phyloP scores from a whole-genome alignment of 2,329 filamentous ascomycete genomes.

The Trichoderma endophyticum region DNA sequence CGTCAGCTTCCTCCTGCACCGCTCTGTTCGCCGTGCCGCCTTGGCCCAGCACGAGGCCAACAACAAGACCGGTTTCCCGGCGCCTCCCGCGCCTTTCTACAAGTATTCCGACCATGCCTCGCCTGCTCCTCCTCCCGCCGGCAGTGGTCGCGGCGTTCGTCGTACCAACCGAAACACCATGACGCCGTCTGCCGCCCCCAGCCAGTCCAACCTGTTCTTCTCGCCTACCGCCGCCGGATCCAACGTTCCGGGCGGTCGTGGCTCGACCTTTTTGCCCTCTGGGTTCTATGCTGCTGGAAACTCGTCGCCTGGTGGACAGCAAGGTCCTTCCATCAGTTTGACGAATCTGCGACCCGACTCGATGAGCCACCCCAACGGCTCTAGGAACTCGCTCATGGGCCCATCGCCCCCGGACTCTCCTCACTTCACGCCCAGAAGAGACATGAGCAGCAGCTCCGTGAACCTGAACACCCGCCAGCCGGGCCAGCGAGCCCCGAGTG shows the following conservation, averaged over 20 bases:
- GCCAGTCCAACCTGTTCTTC: constrained; percentile 80
- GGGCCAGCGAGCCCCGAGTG: constrained; percentile 75
- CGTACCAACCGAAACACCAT: constrained; percentile 49
- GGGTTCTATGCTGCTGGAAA: constrained; percentile 82
- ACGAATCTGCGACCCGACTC: constrained; percentile 60
- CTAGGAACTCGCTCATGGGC: constrained; percentile 42
- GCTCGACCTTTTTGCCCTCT: constrained; percentile 79
- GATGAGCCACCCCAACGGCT: constrained; percentile 43
- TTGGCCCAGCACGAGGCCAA: constrained; percentile 67
- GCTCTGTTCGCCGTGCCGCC: constrained; percentile 84
- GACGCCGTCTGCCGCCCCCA: constrained; percentile 54
- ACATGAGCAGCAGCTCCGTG: constrained; percentile 63
- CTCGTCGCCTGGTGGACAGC: constrained; percentile 45
- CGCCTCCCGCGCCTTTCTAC: constrained; percentile 59
- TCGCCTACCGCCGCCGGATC: constrained; percentile 79
- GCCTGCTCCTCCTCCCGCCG: constrained; percentile 42
- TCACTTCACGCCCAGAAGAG: constrained; percentile 45
- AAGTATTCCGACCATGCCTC: constrained; percentile 61
- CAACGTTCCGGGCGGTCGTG: constrained; percentile 59
- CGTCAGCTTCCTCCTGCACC: constrained; percentile 86
- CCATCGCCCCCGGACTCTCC: constrained; percentile 66
- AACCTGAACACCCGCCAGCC: constrained; percentile 56
- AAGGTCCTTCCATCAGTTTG: constrained; percentile 56
- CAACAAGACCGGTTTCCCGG: constrained; percentile 63
- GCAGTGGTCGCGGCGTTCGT: constrained; percentile 47